Base-by-base conservation (phyloP, 441 rosid genomes). In the Isatis lusitanica region DNA sequence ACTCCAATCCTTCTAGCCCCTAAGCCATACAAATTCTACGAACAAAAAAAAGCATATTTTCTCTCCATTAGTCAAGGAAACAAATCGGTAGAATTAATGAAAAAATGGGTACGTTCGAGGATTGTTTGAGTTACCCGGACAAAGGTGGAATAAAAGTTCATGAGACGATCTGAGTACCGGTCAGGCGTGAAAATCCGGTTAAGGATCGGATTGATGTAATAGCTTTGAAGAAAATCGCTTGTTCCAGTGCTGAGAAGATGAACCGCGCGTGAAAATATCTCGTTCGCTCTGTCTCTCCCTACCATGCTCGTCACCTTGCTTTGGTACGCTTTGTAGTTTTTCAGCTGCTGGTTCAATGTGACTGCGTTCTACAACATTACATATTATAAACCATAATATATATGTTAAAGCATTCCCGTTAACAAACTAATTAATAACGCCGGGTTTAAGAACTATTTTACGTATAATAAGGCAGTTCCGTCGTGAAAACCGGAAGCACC, bases 191-290 rank as follows among this genome's bases (percentile, higher is more conserved):
- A 82, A 64, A 79, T 9, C 71, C 80, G 74, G 63, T 78, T 84
- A 13, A 92, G 83, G 43, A 87, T 51, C 36, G 93, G 92, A 71
- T 85, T 85, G 55, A 93, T 79, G 78, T 91, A 91, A 83, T 89
- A 93, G 72, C 90, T 91, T 85, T 93, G 97, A 78, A 93, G 74
- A 78, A 83, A 93, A 77, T 93, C 97, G 76, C 96, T 93, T 76
- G 83, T 75, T 31, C 98, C 99, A 11, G 94, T 91, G 72, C 91
- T 92, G 61, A 94, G 73, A 69, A 94, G 92, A 79, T 92, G 93
- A 84, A 94, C 80, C 26, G 84, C 91, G n/a, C 83, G 59, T 0
- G 94, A 66, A 68, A 89, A 77, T 48, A 86, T 87, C 70, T 71
- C 24, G 36, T 73, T 81, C 36, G 91, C 97, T 70, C 70, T 81